phyloP scores from a whole-genome alignment of 2,329 filamentous ascomycete genomes.

The Fonsecaea multimorphosa region DNA sequence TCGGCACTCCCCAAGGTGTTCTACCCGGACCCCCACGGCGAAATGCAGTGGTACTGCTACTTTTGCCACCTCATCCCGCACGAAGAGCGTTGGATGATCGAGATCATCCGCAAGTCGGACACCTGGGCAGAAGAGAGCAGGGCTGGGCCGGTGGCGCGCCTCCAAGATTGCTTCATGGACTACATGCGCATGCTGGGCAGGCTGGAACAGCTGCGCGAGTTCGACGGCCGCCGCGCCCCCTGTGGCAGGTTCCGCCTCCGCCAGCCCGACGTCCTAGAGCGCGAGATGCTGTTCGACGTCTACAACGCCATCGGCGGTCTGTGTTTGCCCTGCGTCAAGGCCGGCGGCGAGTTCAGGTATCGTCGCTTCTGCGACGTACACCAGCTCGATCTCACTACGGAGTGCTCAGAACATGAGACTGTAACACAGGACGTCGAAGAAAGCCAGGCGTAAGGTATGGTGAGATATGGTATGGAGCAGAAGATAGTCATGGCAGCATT shows the following conservation, averaged over 20 bases:
- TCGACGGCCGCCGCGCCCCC: neutral
- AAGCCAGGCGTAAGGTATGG: no score
- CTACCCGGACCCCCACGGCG: slow-evolving; percentile 1
- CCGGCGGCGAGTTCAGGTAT: neutral
- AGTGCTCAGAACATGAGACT: neutral
- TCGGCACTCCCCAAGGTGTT: neutral
- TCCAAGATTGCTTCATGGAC: neutral
- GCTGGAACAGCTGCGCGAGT: neutral
- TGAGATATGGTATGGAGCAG: no score
- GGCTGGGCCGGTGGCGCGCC: neutral
- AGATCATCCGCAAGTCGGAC: slow-evolving; percentile 6
- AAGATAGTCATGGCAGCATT: no score
- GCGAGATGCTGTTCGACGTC: neutral
- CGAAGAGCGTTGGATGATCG: slow-evolving; percentile 2
- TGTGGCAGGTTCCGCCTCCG: slow-evolving; percentile 6
- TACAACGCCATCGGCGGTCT: slow-evolving; percentile 7
- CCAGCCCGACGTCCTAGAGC: neutral
- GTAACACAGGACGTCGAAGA: no score
- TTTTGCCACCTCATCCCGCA: neutral
- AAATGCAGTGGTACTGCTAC: neutral
- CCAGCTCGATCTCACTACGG: neutral
- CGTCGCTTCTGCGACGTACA: neutral
- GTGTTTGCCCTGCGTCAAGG: slow-evolving; percentile 9
- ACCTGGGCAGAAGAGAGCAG: neutral
- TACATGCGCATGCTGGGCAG: neutral